These are phyloP conservation scores for Ambrosiella xylebori DNA, from an alignment of 2,329 filamentous ascomycete genomes.

Conservation along the genomic window DNA sequence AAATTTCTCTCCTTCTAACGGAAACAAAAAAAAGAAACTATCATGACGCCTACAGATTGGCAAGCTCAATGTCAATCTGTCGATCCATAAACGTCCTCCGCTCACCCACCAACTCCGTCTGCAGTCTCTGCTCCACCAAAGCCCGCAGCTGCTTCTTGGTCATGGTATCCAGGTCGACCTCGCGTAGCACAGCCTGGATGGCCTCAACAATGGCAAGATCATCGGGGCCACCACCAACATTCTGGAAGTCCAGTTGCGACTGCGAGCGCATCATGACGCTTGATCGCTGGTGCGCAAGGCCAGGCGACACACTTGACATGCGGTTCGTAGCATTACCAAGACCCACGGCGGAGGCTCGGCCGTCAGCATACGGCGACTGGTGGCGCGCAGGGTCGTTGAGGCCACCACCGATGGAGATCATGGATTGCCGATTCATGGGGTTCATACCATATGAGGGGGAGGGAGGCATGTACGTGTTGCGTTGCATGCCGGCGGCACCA, in stretches of 20 bases:
- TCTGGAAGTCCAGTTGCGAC: conserved; percentile 43
- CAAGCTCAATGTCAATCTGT: conserved; percentile 84
- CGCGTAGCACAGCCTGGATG: conserved; percentile 63
- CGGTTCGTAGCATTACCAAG: conserved; percentile 31
- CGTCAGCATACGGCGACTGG: conserved; percentile 42
- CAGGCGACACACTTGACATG: conserved; percentile 31
- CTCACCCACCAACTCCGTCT: conserved; percentile 75
- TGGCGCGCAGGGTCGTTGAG: conserved; percentile 31
- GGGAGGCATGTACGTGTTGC: conserved; percentile 60
- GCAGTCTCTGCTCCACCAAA: conserved; percentile 80
- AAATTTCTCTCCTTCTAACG: neutral
- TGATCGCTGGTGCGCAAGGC: conserved; percentile 21
- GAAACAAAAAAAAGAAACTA: neutral
- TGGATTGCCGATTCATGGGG: conserved; percentile 46
- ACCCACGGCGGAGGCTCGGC: conserved; percentile 46
- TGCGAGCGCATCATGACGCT: conserved; percentile 32
- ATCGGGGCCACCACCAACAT: conserved; percentile 45
- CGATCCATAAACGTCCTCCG: conserved; percentile 77
- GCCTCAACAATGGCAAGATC: conserved; percentile 69
- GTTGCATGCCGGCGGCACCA: conserved; percentile 33
- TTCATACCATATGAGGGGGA: conserved; percentile 53
- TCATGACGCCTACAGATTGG: conserved; percentile 54
- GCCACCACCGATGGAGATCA: conserved; percentile 42
- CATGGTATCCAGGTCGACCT: conserved; percentile 89
- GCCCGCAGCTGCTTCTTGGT: conserved; percentile 95